These are phyloP conservation scores for Tephrocybe sp. DNA, from an alignment of 768 basidiomycete genomes.

Conservation along the genomic window DNA sequence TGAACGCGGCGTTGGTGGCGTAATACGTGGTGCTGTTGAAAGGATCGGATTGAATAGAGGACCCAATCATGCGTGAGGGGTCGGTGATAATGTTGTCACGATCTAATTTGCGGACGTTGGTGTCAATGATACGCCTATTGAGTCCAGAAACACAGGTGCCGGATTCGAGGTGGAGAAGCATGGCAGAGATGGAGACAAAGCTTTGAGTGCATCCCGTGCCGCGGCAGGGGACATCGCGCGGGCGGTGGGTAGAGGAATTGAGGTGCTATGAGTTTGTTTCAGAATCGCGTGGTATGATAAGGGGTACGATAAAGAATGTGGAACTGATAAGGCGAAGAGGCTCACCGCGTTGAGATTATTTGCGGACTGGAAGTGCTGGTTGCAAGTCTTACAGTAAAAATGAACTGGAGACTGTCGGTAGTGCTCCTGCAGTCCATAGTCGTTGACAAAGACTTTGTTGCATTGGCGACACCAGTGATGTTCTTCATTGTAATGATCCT, in stretches of 20 bases:
- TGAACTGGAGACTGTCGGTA: conserved; percentile 39
- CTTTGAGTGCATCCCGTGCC: conserved; percentile 39
- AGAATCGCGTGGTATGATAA: not conserved
- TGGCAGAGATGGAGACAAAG: conserved; percentile 54
- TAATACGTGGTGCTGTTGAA: conserved; percentile 19
- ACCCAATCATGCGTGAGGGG: conserved; percentile 48
- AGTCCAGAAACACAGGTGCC: conserved; percentile 55
- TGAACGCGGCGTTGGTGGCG: conserved; percentile 35
- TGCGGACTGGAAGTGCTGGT: conserved; percentile 38
- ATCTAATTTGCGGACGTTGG: conserved; percentile 42
- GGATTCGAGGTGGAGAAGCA: conserved; percentile 62
- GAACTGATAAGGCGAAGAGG: not conserved
- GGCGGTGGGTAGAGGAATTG: conserved; percentile 49
- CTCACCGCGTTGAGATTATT: conserved; percentile 31
- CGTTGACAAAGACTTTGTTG: conserved; percentile 37
- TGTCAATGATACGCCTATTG: conserved; percentile 38
- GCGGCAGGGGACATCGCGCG: conserved; percentile 33
- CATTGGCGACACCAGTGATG: conserved; percentile 48
- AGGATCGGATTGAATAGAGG: conserved; percentile 12
- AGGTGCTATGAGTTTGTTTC: conserved; percentile 35
- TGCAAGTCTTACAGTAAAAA: conserved; percentile 45
- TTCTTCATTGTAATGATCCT: conserved; percentile 34
- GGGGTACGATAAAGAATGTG: not conserved
- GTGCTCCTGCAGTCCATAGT: conserved; percentile 43
- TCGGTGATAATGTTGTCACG: conserved; percentile 50